Evolutionary conservation across 176 grass and related monocot species (phyloP).

Genomic region (Areca catechu): DNA sequence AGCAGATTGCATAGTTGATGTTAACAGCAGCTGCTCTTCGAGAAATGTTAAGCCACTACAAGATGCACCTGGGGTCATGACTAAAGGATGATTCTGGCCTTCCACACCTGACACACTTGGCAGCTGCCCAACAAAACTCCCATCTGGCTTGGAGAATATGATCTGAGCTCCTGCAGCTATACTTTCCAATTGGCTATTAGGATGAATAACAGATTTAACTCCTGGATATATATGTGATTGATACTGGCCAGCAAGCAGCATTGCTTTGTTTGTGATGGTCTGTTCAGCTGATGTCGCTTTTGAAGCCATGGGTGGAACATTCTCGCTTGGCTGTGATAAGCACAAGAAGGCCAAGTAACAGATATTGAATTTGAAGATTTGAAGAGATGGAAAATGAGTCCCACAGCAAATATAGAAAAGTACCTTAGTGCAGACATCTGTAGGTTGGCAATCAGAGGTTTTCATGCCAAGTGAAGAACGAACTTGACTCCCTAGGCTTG

Average conservation of each 20-base stretch:
- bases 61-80: conserved; percentile 27
- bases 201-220: conserved; percentile 23
- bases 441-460: background rate
- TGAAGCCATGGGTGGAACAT: conserved; percentile 15
- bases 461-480: conserved; percentile 15
- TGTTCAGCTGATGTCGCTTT: conserved; percentile 10
- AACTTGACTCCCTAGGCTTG: conserved; percentile 23
- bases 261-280: background rate
- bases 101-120: conserved; percentile 13
- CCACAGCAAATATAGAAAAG: too few species aligned
- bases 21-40: conserved; percentile 31
- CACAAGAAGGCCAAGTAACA: background rate
- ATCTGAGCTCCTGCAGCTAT: conserved; percentile 19
- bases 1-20: conserved; percentile 24
- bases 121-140: conserved; percentile 20
- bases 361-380: too few species aligned
- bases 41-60: conserved; percentile 28
- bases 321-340: background rate
- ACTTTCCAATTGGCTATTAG: conserved; percentile 18
- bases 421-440: background rate
- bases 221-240: too few species aligned
- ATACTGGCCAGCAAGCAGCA: too few species aligned
- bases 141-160: conserved; percentile 21
- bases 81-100: conserved; percentile 23
- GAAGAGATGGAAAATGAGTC: too few species aligned